phyloP scores from a whole-genome alignment of 441 rosid species.

The Populus hybrid region DNA sequence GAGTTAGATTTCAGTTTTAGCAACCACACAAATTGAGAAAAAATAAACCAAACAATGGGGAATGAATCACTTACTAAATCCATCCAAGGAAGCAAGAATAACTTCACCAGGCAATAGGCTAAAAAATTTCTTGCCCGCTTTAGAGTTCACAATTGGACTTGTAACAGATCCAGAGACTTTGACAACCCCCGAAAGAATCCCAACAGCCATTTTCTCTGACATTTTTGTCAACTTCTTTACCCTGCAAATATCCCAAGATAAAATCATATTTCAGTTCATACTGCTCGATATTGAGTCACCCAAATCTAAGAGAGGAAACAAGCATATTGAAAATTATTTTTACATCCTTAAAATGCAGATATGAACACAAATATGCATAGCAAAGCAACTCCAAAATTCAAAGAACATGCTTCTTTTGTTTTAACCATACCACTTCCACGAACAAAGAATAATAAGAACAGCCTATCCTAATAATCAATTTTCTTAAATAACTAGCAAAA shows the following conservation, averaged over 20 bases:
- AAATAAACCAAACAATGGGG: background rate
- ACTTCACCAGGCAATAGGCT: conserved; percentile 86
- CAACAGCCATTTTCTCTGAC: conserved; percentile 73
- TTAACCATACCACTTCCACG: no score
- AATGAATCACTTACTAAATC: conserved; percentile 66
- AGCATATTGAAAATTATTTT: background rate
- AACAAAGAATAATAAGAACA: background rate
- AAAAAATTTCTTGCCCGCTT: conserved; percentile 76
- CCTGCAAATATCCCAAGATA: conserved; percentile 35
- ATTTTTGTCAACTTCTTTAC: conserved; percentile 76
- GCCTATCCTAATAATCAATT: background rate
- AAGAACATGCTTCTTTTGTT: background rate
- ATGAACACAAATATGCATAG: background rate
- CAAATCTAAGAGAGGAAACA: background rate
- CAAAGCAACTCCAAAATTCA: background rate
- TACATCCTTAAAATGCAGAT: background rate
- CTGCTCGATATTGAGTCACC: background rate
- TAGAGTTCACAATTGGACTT: conserved; percentile 77
- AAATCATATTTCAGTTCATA: background rate
- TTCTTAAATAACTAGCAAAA: background rate
- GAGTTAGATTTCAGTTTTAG: background rate
- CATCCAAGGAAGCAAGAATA: conserved; percentile 86
- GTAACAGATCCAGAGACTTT: conserved; percentile 80
- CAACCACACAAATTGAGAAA: background rate
- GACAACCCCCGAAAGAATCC: conserved; percentile 84